Evolutionary conservation across 768 basidiomycete species (phyloP).

Genomic region (Russula lepida): DNA sequence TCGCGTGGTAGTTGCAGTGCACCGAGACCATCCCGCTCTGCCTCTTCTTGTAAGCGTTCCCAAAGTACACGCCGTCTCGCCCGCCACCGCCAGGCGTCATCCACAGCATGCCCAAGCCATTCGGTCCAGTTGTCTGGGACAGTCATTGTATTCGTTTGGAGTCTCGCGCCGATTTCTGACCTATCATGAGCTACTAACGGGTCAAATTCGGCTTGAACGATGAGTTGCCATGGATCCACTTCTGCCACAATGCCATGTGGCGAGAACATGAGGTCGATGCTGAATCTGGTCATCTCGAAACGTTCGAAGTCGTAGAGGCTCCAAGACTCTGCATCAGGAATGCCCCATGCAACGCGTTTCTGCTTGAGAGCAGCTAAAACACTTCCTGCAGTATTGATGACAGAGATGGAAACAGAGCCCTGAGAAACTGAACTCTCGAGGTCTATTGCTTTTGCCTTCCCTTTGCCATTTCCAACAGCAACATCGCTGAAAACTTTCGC

Average conservation of each 20-base stretch:
- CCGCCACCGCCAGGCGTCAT: slow-evolving; percentile 16
- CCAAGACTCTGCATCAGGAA: slow-evolving; percentile 15
- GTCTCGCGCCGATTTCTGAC: not conserved
- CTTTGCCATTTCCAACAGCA: slow-evolving; percentile 4
- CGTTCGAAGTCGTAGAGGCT: slow-evolving; percentile 16
- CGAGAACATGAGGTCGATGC: slow-evolving; percentile 17
- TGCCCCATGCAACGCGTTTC: slow-evolving; percentile 13
- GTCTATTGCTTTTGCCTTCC: slow-evolving; percentile 16
- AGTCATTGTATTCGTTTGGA: not conserved
- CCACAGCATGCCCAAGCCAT: slow-evolving; percentile 5
- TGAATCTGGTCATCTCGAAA: slow-evolving; percentile 15
- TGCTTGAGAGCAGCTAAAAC: slow-evolving; percentile 5
- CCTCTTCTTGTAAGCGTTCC: slow-evolving; percentile 16
- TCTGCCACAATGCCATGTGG: slow-evolving; percentile 11
- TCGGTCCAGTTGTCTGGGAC: slow-evolving; percentile 17
- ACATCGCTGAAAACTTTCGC: not conserved
- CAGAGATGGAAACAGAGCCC: not conserved
- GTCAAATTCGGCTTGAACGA: slow-evolving; percentile 12
- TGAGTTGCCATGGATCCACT: slow-evolving; percentile 13
- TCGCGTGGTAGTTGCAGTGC: slow-evolving; percentile 11
- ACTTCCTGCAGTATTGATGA: not conserved
- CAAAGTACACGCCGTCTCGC: slow-evolving; percentile 20
- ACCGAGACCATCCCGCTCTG: slow-evolving; percentile 13
- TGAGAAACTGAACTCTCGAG: not conserved
- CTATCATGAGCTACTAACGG: not conserved